phyloP scores from a whole-genome alignment of 2,329 filamentous ascomycete genomes.

The Penicillium paneum region DNA sequence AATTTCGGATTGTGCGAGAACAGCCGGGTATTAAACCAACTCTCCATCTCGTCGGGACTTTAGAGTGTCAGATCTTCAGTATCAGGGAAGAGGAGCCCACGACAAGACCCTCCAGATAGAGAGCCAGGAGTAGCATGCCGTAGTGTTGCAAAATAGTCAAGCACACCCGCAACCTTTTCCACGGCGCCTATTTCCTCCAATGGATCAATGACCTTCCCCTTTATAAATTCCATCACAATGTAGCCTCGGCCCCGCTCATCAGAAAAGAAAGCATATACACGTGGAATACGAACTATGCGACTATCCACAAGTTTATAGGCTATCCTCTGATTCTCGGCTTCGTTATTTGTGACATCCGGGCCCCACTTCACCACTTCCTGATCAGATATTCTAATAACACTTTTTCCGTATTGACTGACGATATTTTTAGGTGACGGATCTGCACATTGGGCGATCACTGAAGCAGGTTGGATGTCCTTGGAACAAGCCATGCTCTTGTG shows the following conservation, averaged over 20 bases:
- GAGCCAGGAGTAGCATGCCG: constrained; percentile 6
- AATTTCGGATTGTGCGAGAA: constrained; percentile 10
- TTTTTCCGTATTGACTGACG: constrained; percentile 9
- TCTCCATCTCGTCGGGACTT: constrained; percentile 15
- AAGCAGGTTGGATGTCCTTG: background rate
- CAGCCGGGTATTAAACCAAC: constrained; percentile 22
- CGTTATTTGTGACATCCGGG: constrained; percentile 11
- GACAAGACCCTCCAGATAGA: constrained; percentile 12
- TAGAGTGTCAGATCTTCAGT: constrained; percentile 17
- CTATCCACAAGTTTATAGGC: constrained; percentile 14
- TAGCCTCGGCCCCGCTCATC: too few species aligned
- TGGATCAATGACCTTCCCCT: too few species aligned
- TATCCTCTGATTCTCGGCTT: constrained; percentile 12
- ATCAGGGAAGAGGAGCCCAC: constrained; percentile 19
- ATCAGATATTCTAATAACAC: constrained; percentile 15
- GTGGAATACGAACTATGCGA: constrained; percentile 14
- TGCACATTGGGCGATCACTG: constrained; percentile 5
- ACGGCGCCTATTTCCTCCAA: too few species aligned
- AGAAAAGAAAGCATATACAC: constrained; percentile 2
- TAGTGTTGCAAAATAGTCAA: too few species aligned
- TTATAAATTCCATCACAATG: too few species aligned
- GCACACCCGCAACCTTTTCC: too few species aligned
- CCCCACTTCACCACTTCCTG: constrained; percentile 15
- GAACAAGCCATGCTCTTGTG: background rate
- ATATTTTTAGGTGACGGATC: constrained; percentile 6